phyloP scores from a whole-genome alignment of 805 yeast genomes.

The Candida sakaeoensis region DNA sequence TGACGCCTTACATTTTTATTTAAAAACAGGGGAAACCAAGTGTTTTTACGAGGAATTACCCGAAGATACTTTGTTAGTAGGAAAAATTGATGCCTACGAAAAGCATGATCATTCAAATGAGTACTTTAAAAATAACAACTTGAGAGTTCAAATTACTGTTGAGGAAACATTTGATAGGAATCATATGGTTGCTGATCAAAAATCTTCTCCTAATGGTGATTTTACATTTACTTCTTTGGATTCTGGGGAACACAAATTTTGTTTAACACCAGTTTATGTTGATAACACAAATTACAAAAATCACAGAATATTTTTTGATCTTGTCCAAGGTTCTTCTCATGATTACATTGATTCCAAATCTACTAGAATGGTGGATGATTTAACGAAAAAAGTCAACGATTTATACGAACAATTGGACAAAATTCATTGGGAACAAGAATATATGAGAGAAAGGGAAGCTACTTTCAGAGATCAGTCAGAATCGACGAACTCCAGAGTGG shows the following conservation, averaged over 20 bases:
- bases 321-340: conserved; percentile 61
- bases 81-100: conserved; percentile 67
- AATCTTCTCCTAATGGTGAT: conserved; percentile 55
- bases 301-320: conserved; percentile 71
- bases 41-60: conserved; percentile 86
- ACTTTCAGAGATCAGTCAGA: conserved; percentile 76
- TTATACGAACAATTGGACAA: conserved; percentile 39
- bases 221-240: conserved; percentile 81
- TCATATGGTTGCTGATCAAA: conserved; percentile 73
- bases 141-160: conserved; percentile 65
- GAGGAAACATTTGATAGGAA: conserved; percentile 75
- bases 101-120: conserved; percentile 43
- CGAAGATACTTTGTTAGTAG: conserved; percentile 75
- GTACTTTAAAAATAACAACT: conserved; percentile 50
- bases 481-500: conserved; percentile 66
- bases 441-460: conserved; percentile 73
- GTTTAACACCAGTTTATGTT: conserved; percentile 59
- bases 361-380: conserved; percentile 46
- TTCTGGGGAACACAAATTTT: conserved; percentile 80
- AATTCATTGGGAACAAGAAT: conserved; percentile 43
- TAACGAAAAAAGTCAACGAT: conserved; percentile 33
- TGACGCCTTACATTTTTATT: conserved; percentile 70
- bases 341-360: conserved; percentile 61
- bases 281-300: conserved; percentile 63
- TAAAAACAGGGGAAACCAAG: conserved; percentile 68